These are phyloP conservation scores for Schizophyllum amplum DNA, from an alignment of 1,284 basidiomycete genomes.

Conservation along the genomic window DNA sequence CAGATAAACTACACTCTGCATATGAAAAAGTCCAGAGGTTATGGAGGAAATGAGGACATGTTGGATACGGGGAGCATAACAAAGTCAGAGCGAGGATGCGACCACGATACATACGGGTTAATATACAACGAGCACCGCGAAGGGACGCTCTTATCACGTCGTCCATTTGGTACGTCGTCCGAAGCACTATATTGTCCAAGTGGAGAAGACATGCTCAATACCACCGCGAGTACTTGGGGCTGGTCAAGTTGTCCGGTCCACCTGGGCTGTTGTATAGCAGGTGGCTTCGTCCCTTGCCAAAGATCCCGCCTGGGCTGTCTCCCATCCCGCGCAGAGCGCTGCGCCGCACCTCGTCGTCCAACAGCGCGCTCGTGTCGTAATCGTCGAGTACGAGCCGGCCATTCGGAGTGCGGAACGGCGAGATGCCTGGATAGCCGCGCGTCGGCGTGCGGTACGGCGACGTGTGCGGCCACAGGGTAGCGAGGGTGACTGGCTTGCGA, in stretches of 20 bases:
- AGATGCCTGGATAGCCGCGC: constrained; percentile 22
- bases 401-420: constrained; percentile 52
- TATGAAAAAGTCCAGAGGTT: not conserved
- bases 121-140: not conserved
- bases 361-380: constrained; percentile 52
- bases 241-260: constrained; percentile 31
- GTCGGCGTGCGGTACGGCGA: constrained; percentile 53
- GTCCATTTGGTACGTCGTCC: not conserved
- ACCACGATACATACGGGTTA: not conserved
- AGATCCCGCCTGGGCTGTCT: constrained; percentile 54
- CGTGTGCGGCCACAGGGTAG: constrained; percentile 31
- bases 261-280: constrained; percentile 59
- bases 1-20: not conserved
- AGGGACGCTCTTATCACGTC: not conserved
- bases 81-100: not conserved
- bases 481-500: constrained; percentile 51
- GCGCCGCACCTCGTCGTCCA: constrained; percentile 59
- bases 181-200: not conserved
- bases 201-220: constrained; percentile 16
- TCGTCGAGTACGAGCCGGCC: constrained; percentile 48
- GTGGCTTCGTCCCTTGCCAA: constrained; percentile 35
- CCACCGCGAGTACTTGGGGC: constrained; percentile 44
- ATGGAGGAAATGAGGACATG: not conserved
- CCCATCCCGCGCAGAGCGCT: constrained; percentile 29
- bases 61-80: not conserved